phyloP scores from a whole-genome alignment of 2,329 filamentous ascomycete genomes.

The Neopestalotiopsis sp. region DNA sequence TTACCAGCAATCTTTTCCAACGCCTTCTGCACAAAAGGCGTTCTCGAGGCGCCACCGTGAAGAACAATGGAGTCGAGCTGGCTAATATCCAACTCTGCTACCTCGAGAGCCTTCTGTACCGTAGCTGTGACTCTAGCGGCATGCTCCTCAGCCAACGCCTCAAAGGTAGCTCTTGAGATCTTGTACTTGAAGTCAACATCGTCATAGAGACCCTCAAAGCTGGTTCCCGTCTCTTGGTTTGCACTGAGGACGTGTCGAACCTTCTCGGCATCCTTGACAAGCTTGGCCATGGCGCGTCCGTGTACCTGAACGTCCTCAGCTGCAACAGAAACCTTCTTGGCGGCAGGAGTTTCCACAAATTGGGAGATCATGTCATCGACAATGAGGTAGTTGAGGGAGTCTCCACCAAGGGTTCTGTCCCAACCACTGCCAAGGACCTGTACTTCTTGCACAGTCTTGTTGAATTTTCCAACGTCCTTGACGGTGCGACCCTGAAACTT shows the following conservation, averaged over 20 bases:
- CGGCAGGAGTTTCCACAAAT: conserved; percentile 73
- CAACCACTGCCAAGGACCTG: conserved; percentile 85
- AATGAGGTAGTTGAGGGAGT: conserved; percentile 86
- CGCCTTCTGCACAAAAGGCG: conserved; percentile 90
- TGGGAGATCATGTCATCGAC: conserved; percentile 86
- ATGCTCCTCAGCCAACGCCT: conserved; percentile 74
- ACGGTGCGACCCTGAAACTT: conserved; percentile 87
- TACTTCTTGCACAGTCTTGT: conserved; percentile 98
- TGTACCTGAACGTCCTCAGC: conserved; percentile 71
- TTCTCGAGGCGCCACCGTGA: conserved; percentile 87
- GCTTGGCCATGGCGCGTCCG: conserved; percentile 84
- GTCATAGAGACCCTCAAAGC: conserved; percentile 89
- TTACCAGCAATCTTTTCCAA: conserved; percentile 78
- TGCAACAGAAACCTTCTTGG: conserved; percentile 68
- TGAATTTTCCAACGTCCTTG: conserved; percentile 91
- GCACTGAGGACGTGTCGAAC: conserved; percentile 90
- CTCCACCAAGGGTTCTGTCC: conserved; percentile 89
- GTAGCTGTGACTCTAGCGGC: conserved; percentile 71
- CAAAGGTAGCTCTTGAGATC: conserved; percentile 79
- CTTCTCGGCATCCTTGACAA: conserved; percentile 92
- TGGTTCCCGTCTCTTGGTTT: conserved; percentile 80
- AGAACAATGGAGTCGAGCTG: conserved; percentile 92
- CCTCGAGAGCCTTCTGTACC: conserved; percentile 75
- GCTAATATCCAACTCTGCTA: conserved; percentile 72
- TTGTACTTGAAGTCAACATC: conserved; percentile 95